These are phyloP conservation scores for Aphanoascus verrucosus DNA, from an alignment of 2,329 filamentous ascomycete genomes.

Conservation along the genomic window DNA sequence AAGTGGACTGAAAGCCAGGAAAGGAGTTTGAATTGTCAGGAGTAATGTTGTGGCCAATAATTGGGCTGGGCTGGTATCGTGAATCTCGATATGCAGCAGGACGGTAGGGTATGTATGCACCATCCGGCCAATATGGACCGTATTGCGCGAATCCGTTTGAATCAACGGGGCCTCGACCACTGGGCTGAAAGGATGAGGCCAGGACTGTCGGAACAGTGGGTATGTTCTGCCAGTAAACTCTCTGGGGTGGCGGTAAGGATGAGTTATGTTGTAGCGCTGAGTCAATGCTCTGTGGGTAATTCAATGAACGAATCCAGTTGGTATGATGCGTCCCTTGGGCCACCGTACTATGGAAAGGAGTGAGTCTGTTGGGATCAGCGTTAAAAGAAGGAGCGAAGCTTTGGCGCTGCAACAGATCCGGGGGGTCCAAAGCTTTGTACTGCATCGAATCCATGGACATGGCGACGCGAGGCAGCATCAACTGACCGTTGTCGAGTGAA, in stretches of 20 bases:
- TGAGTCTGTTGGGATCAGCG: slow-evolving; percentile 22
- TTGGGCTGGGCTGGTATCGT: slow-evolving; percentile 22
- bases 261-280: slow-evolving; percentile 51
- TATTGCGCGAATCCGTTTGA: slow-evolving; percentile 48
- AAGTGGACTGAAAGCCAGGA: slow-evolving; percentile 23
- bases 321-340: slow-evolving; percentile 26
- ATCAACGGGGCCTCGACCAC: slow-evolving; percentile 47
- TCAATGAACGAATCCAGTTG: slow-evolving; percentile 36
- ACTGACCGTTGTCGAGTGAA: slow-evolving; percentile 37
- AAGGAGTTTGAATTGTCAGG: slow-evolving; percentile 22
- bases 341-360: slow-evolving; percentile 17
- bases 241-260: slow-evolving; percentile 30
- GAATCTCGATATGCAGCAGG: slow-evolving; percentile 48
- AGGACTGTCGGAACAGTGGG: slow-evolving; percentile 49
- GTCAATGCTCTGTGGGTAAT: slow-evolving; percentile 45
- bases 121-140: slow-evolving; percentile 55
- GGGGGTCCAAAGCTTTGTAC: slow-evolving; percentile 21
- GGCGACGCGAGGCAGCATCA: slow-evolving; percentile 25
- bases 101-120: slow-evolving; percentile 50
- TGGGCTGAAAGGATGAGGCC: slow-evolving; percentile 40
- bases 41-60: slow-evolving; percentile 19
- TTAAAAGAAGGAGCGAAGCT: slow-evolving; percentile 34
- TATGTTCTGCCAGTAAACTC: slow-evolving; percentile 35
- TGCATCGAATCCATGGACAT: slow-evolving; percentile 28
- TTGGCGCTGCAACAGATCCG: slow-evolving; percentile 23